These are phyloP conservation scores for Hemisphaericaspora subhashii DNA, from an alignment of 1,139 yeast species.

Conservation along the genomic window DNA sequence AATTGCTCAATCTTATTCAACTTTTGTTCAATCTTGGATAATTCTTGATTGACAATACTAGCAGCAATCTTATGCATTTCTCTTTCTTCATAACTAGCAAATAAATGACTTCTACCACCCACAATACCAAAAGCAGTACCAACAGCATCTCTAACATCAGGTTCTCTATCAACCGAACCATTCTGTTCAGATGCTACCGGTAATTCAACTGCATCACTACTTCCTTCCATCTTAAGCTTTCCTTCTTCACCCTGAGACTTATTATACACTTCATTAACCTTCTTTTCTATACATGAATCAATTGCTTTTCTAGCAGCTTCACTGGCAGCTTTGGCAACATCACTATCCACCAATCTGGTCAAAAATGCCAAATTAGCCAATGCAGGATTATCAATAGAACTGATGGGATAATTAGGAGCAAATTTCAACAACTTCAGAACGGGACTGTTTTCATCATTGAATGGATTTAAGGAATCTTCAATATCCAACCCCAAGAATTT, in stretches of 20 bases:
- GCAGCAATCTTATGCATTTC: slow-evolving; percentile 64
- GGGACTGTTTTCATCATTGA: slow-evolving; percentile 35
- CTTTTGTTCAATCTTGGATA: slow-evolving; percentile 76
- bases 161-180: slow-evolving; percentile 8
- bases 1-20: slow-evolving; percentile 65
- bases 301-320: slow-evolving; percentile 58
- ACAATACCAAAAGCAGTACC: slow-evolving; percentile 61
- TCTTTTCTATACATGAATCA: slow-evolving; percentile 47
- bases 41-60: slow-evolving; percentile 66
- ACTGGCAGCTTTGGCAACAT: slow-evolving; percentile 82
- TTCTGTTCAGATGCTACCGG: slow-evolving; percentile 7
- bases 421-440: slow-evolving; percentile 65
- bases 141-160: slow-evolving; percentile 41
- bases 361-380: slow-evolving; percentile 86
- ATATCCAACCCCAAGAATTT: slow-evolving; percentile 80
- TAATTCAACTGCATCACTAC: slow-evolving; percentile 54
- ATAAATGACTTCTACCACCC: slow-evolving; percentile 81
- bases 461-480: slow-evolving; percentile 67
- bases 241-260: slow-evolving; percentile 5
- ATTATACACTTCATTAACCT: slow-evolving; percentile 28
- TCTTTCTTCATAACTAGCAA: slow-evolving; percentile 81
- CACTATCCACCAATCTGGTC: slow-evolving; percentile 85
- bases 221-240: slow-evolving; percentile 50
- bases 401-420: slow-evolving; percentile 80
- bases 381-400: slow-evolving; percentile 88